These are phyloP conservation scores for Vitellaria paradoxa DNA, from an alignment of 179 eudicot genomes.

Conservation along the genomic window DNA sequence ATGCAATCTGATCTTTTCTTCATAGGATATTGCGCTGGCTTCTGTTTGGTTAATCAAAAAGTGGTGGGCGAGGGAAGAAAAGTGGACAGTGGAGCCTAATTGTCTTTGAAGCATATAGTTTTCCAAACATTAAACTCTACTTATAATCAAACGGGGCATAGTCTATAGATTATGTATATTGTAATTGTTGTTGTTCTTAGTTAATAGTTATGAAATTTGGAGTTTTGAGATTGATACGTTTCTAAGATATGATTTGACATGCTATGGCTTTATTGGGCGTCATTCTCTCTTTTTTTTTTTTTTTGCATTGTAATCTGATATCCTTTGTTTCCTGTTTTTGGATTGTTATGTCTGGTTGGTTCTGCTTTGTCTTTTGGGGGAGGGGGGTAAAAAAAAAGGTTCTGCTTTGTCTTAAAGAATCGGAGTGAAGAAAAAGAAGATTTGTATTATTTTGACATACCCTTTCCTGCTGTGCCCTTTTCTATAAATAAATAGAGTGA, in stretches of 20 bases:
- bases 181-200: not conserved
- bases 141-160: not conserved
- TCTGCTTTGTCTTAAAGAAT: conserved; percentile 17
- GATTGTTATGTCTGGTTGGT: conserved; percentile 31
- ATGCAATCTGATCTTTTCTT: not conserved
- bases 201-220: not conserved
- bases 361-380: conserved; percentile 30
- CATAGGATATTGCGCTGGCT: conserved; percentile 11
- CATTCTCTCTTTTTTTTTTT: conserved; percentile 6
- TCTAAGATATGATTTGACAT: conserved; percentile 25
- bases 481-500: not conserved
- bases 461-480: not conserved
- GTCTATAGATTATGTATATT: not conserved
- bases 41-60: conserved; percentile 4
- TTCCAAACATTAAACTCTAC: too few species aligned
- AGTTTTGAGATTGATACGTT: conserved; percentile 5
- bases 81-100: not conserved
- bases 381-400: too few species aligned
- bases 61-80: conserved; percentile 4
- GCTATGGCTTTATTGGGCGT: conserved; percentile 20
- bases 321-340: conserved; percentile 32
- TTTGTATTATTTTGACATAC: conserved; percentile 21
- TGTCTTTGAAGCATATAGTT: too few species aligned
- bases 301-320: conserved; percentile 22
- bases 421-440: conserved; percentile 22